These are phyloP conservation scores for Setaria viridis DNA, from an alignment of 202 grass and related monocot genomes.

Conservation along the genomic window DNA sequence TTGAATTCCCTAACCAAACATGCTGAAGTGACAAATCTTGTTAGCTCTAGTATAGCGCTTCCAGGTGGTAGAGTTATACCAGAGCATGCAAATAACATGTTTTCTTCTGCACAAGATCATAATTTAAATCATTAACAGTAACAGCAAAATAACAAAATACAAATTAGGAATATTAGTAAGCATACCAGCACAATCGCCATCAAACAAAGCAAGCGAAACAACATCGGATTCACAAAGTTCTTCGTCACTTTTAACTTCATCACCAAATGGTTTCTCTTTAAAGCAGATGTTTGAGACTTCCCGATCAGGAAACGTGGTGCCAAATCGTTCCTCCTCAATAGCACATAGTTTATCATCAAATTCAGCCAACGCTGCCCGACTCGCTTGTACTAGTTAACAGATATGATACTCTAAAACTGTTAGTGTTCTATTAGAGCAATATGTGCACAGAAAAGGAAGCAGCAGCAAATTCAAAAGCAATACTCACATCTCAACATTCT, in stretches of 20 bases:
- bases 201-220: conserved; percentile 37
- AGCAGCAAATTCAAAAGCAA: neutral
- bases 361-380: neutral
- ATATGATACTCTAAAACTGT: neutral
- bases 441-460: neutral
- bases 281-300: neutral
- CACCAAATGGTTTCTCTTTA: conserved; percentile 28
- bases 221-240: neutral
- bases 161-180: conserved; percentile 1
- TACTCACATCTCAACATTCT: neutral
- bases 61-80: conserved; percentile 5
- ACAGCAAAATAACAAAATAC: neutral
- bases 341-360: neutral
- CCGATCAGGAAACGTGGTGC: neutral
- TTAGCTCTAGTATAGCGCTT: neutral
- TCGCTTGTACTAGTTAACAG: neutral
- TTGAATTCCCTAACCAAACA: conserved; percentile 22
- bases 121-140: neutral
- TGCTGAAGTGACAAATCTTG: conserved; percentile 41
- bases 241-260: neutral
- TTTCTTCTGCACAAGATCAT: conserved; percentile 37
- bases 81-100: conserved; percentile 37
- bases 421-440: conserved; percentile 18
- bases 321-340: neutral
- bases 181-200: conserved; percentile 23